phyloP scores from a whole-genome alignment of 352 stramenopile genomes.

The Phytophthora pistaciae region DNA sequence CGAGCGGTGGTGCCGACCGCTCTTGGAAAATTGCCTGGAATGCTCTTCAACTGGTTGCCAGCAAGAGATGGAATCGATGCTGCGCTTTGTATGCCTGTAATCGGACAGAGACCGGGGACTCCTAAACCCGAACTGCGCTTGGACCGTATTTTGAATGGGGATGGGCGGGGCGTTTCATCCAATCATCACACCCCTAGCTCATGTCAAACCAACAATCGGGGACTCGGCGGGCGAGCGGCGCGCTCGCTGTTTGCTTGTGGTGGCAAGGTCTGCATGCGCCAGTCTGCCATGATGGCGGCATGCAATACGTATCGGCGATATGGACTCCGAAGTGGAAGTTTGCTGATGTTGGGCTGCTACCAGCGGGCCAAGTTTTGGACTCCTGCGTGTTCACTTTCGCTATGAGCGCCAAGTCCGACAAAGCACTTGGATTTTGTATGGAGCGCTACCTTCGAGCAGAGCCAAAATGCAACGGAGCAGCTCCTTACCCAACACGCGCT shows the following conservation, averaged over 20 bases:
- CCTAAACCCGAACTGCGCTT: slow-evolving; percentile 13
- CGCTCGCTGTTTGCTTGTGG: neutral
- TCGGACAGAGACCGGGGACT: slow-evolving; percentile 11
- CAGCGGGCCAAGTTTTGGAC: neutral
- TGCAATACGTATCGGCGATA: neutral
- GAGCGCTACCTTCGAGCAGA: slow-evolving; percentile 15
- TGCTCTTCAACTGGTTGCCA: slow-evolving; percentile 19
- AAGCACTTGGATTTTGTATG: slow-evolving; percentile 19
- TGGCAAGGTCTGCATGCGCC: neutral
- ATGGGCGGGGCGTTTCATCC: slow-evolving; percentile 17
- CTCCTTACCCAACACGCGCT: slow-evolving; percentile 26
- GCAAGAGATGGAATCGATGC: neutral
- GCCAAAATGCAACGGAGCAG: no score
- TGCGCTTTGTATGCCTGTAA: slow-evolving; percentile 3
- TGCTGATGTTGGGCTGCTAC: neutral
- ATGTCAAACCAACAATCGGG: slow-evolving; percentile 7
- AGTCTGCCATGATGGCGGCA: neutral
- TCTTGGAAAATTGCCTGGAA: slow-evolving; percentile 6
- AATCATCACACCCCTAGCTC: slow-evolving; percentile 13
- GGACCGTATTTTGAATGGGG: slow-evolving; percentile 10
- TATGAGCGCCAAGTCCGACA: neutral
- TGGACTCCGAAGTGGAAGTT: neutral
- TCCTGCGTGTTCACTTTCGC: neutral
- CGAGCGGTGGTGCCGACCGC: neutral
- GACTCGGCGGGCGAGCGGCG: neutral